Base-by-base conservation (phyloP, 2,329 filamentous ascomycete species). In the Nakataea oryzae region DNA sequence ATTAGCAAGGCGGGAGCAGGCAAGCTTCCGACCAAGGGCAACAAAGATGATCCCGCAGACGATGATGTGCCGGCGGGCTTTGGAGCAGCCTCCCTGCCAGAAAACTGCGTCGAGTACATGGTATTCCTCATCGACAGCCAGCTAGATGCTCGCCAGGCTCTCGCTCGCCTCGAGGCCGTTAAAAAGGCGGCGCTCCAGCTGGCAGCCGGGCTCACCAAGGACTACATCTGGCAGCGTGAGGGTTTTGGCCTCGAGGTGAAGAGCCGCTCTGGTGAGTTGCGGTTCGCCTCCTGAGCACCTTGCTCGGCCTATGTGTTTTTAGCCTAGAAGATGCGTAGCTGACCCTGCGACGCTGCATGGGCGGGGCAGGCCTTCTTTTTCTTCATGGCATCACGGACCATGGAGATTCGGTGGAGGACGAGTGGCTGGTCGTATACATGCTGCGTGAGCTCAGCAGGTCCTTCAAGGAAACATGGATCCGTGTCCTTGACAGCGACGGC, bases 181-280 rank as follows among this genome's bases (percentile, higher is more conserved):
- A 86, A 91, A 61, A 90, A 86, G 72, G 81, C 85, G 1, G 86
- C 89, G 0, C 75, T 81, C 2, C 79, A 85, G 30, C 74, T 95
- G n/a, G 73, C 75, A 5, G 85, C 84, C 56, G 78, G 81, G 3
- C 75, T 91, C 9, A 80, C 93, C n/a, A 87, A 85, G 67, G 87
- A 90, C 64, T 96, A 97, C 69, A 96, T 99, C 65, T 99, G 95
- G 95, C 95, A 99, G 72, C 85, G 92, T 14, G 92, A 96, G 61
- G 76, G 80, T 0, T 93, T 99, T 65, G 81, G 80, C n/a, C 76
- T 96, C 7, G 83, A 88, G 24, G 79, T 79, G 69, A 88, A 79
- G 74, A 88, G 75, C 61, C 76, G 79, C 27, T 74, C 79, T 69
- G 85, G 86, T 87, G 71, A 69, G 77, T 65, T 29, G 27, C 34